Evolutionary conservation across 2,329 filamentous ascomycete genomes (phyloP).

Genomic region (Talaromyces sp.): DNA sequence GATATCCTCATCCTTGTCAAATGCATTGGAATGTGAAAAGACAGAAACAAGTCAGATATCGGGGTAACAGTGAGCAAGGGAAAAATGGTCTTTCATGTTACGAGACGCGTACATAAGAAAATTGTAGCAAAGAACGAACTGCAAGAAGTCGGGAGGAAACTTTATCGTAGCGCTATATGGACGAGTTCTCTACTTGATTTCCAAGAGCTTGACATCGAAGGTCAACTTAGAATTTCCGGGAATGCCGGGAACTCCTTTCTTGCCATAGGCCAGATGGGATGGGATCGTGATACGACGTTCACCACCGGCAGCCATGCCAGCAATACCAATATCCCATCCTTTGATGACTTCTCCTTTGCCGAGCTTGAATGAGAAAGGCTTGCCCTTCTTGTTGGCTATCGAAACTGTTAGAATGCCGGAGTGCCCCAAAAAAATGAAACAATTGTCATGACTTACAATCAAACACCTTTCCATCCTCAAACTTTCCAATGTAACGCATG

Average conservation of each 20-base stretch:
- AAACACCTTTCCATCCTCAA: slow-evolving; percentile 89
- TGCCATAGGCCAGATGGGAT: slow-evolving; percentile 82
- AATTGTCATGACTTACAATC: slow-evolving; percentile 62
- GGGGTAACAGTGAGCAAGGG: slow-evolving; percentile 19
- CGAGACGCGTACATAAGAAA: slow-evolving; percentile 7
- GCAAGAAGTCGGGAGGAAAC: background rate
- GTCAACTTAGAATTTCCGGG: slow-evolving; percentile 84
- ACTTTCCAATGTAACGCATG: slow-evolving; percentile 98
- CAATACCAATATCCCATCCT: slow-evolving; percentile 94
- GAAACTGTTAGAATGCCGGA: background rate
- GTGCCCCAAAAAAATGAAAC: slow-evolving; percentile 6
- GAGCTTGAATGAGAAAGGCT: slow-evolving; percentile 94
- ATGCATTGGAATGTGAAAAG: slow-evolving; percentile 25
- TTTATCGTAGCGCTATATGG: background rate
- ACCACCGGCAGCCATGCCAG: slow-evolving; percentile 87
- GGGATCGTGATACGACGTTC: slow-evolving; percentile 93
- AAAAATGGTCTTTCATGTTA: slow-evolving; percentile 25
- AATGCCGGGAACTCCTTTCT: slow-evolving; percentile 75
- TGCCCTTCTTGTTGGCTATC: slow-evolving; percentile 94
- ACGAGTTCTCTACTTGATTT: slow-evolving; percentile 64
- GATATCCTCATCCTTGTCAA: slow-evolving; percentile 31
- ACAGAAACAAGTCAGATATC: slow-evolving; percentile 32
- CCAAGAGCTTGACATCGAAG: slow-evolving; percentile 85
- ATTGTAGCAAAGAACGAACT: slow-evolving; percentile 13
- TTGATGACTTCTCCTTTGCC: slow-evolving; percentile 96